Evolutionary conservation across 805 yeast genomes (phyloP).

Genomic region (Yueomyces sinensis): DNA sequence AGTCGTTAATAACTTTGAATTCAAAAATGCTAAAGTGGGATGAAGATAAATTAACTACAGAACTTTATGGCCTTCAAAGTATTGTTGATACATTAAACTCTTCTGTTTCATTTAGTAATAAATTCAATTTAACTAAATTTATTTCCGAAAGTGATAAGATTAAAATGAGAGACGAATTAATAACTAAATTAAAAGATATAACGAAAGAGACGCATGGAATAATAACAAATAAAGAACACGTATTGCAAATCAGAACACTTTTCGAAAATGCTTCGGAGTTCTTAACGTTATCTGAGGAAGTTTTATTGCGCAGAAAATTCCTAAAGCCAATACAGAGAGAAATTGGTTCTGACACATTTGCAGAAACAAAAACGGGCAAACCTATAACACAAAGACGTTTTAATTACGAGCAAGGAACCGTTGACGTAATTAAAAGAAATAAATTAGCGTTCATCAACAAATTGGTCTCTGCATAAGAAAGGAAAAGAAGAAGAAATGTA

Average conservation of each 20-base stretch:
- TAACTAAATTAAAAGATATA: constrained; percentile 10
- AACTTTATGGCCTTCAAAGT: constrained; percentile 8
- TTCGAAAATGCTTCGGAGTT: constrained; percentile 25
- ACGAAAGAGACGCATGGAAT: not conserved
- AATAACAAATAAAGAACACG: not conserved
- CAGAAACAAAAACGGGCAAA: constrained; percentile 33
- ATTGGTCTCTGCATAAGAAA: constrained; percentile 2
- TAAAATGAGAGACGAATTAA: constrained; percentile 14
- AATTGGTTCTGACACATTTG: constrained; percentile 26
- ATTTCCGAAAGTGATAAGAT: constrained; percentile 23
- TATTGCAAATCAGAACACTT: constrained; percentile 26
- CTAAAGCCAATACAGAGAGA: constrained; percentile 47
- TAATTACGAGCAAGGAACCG: constrained; percentile 40
- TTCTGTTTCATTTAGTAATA: constrained; percentile 17
- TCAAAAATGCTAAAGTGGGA: constrained; percentile 25
- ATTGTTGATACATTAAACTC: constrained; percentile 7
- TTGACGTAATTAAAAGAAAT: constrained; percentile 42
- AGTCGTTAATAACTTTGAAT: constrained; percentile 31
- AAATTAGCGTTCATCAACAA: constrained; percentile 33
- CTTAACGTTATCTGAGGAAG: constrained; percentile 20
- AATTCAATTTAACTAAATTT: constrained; percentile 8
- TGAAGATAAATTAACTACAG: constrained; percentile 16
- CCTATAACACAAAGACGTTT: constrained; percentile 42
- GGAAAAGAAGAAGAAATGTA: too few species aligned
- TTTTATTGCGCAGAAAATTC: constrained; percentile 34